Evolutionary conservation across 2,329 filamentous ascomycete genomes (phyloP), one percentile per base, ranked within the genome.

Genomic region (Colletotrichum siamense): DNA sequence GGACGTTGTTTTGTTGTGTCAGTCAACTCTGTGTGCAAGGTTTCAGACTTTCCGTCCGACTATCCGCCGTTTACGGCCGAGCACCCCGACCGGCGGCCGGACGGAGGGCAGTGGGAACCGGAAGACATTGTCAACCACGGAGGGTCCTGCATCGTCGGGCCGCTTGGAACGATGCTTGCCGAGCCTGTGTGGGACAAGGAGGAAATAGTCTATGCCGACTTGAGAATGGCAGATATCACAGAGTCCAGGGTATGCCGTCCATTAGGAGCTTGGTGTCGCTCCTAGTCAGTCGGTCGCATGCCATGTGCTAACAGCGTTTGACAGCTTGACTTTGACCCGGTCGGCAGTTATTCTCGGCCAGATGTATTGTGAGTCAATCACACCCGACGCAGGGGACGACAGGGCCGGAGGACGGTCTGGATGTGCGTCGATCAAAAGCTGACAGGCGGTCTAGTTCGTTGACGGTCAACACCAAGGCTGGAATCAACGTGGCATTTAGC

Each of bases 1-100:
- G 86, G 86, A 13, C 82, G 85, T 36, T 87, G 85, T 76, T 87
- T 87, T 72, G 85, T 87, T 4, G 83, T 87, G 7, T 85, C 83
- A 0, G 84, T 84, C 49, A 87, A 87, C 72, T 83, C 85, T 32
- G 82, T 86, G 77, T 85, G 83, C 78, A 85, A 80, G 68, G 84
- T 86, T 10, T 85, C 85, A 0, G 85, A 87, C 69, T 87, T 86
- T 62, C 85, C 85, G 16, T 28, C 79, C 3, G 85, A 87, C 64
- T 87, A 87, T 66, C 85, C 85, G 10, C 85, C 85, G 9, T 87
- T 87, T 77, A 82, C 82, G 10, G 76, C 81, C 22, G 84, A 84
- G 12, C 82, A 85, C 62, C 82, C 83, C 52, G 85, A 86, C 75
- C 81, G 83, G 28, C 83, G 82, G 64, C 81, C 85, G n/a, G 82